phyloP scores from a whole-genome alignment of 345 rosid species.

The Odontarrhena argentea region DNA sequence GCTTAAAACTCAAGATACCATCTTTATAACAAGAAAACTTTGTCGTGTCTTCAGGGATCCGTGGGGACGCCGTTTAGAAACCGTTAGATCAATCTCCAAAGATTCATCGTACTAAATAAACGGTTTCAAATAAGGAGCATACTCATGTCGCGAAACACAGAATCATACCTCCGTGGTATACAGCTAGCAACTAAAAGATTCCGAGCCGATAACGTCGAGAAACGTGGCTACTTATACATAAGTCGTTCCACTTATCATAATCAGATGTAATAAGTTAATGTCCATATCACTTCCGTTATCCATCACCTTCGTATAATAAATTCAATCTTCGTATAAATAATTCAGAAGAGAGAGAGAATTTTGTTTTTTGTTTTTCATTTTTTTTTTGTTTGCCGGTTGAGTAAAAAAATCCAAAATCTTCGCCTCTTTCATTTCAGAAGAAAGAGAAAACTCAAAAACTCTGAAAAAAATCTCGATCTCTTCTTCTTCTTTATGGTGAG shows the following conservation, averaged over 20 bases:
- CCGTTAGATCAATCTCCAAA: conserved; percentile 38
- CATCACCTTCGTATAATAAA: conserved; percentile 54
- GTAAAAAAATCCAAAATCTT: conserved; percentile 24
- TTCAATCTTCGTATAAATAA: conserved; percentile 27
- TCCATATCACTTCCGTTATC: conserved; percentile 46
- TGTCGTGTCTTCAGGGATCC: conserved; percentile 53
- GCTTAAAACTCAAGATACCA: conserved; percentile 14
- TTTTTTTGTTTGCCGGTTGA: background rate
- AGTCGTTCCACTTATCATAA: rapidly evolving
- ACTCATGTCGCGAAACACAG: background rate
- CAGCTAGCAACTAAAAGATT: conserved; percentile 67
- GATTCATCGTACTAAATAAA: conserved; percentile 23
- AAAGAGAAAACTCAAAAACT: conserved; percentile 33
- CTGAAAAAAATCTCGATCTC: conserved; percentile 37
- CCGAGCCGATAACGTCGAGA: conserved; percentile 77
- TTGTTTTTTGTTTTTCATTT: background rate
- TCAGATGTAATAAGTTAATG: rapidly evolving
- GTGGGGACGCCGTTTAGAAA: conserved; percentile 18
- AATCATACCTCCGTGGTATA: conserved; percentile 29
- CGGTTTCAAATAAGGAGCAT: background rate
- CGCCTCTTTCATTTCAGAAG: conserved; percentile 31
- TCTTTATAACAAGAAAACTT: conserved; percentile 30
- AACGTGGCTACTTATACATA: conserved; percentile 53
- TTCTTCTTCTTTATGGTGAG: conserved; percentile 46
- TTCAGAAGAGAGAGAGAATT: conserved; percentile 31